Conservation (phyloP, 1,139 yeast species). For the Wickerhamiella pararugosa region DNA sequence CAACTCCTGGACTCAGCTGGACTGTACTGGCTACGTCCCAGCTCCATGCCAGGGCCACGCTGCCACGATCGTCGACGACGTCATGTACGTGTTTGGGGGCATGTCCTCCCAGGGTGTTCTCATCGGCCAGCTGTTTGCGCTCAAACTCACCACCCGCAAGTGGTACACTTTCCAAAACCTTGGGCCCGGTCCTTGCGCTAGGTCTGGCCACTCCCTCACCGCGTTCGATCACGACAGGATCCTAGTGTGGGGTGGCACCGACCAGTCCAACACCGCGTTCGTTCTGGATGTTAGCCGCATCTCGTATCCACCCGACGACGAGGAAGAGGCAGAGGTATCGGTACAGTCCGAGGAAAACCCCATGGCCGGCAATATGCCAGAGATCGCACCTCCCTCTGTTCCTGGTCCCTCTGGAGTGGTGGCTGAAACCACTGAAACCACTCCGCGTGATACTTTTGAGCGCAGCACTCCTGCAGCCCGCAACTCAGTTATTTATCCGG, state of each 20-base stretch:
- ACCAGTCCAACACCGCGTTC: slow-evolving; percentile 23
- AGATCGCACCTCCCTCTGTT: not conserved
- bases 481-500: slow-evolving; percentile 11
- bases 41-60: slow-evolving; percentile 90
- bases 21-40: slow-evolving; percentile 49
- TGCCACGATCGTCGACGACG: slow-evolving; percentile 62
- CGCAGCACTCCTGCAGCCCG: slow-evolving; percentile 16
- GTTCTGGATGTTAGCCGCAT: slow-evolving; percentile 29
- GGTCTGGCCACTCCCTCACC: slow-evolving; percentile 92
- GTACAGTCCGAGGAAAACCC: no score
- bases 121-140: slow-evolving; percentile 53
- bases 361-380: no score
- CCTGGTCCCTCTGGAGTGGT: not conserved
- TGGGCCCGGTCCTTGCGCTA: slow-evolving; percentile 57
- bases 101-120: slow-evolving; percentile 64
- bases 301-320: slow-evolving; percentile 20
- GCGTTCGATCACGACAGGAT: slow-evolving; percentile 53
- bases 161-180: slow-evolving; percentile 56
- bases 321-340: not conserved
- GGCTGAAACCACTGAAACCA: slow-evolving; percentile 1
- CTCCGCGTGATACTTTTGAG: slow-evolving; percentile 11
- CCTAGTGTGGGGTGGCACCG: slow-evolving; percentile 72
- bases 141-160: slow-evolving; percentile 54
- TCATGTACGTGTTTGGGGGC: slow-evolving; percentile 83
- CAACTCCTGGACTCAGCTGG: slow-evolving; percentile 45